Conservation (phyloP, 805 yeast species). For the Sungouiella blattae region DNA sequence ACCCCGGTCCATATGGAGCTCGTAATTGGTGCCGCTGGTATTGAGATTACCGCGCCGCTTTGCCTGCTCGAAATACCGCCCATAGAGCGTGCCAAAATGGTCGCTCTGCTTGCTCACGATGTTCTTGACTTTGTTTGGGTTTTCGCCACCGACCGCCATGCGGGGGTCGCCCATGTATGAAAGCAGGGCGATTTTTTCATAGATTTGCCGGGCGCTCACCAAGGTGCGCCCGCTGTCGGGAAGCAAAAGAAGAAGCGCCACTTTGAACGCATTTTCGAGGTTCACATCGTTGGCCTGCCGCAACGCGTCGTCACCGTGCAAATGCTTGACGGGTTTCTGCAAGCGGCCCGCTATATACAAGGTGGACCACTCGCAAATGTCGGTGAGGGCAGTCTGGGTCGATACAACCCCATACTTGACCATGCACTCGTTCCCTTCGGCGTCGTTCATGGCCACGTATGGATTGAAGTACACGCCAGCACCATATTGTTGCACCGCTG, state of each 20-base stretch:
- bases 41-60: neutral
- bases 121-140: constrained; percentile 82
- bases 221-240: constrained; percentile 6
- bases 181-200: constrained; percentile 69
- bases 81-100: constrained; percentile 68
- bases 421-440: constrained; percentile 31
- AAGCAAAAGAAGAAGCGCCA: constrained; percentile 54
- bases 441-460: constrained; percentile 55
- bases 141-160: constrained; percentile 82
- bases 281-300: constrained; percentile 72
- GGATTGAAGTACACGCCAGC: constrained; percentile 96
- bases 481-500: constrained; percentile 63
- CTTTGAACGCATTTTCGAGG: constrained; percentile 69
- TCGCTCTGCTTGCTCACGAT: constrained; percentile 75
- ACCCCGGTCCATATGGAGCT: constrained; percentile 1
- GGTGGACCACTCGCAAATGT: constrained; percentile 79
- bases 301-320: constrained; percentile 56
- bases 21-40: neutral
- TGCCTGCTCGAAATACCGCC: constrained; percentile 47
- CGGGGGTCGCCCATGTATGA: constrained; percentile 92
- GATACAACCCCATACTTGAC: constrained; percentile 89
- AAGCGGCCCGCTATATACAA: constrained; percentile 88
- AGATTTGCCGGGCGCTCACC: constrained; percentile 64
- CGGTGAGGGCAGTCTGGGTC: constrained; percentile 54
- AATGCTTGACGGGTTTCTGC: constrained; percentile 86